Conservation (phyloP, 2,329 filamentous ascomycete genomes). For the Neonectria hederae region DNA sequence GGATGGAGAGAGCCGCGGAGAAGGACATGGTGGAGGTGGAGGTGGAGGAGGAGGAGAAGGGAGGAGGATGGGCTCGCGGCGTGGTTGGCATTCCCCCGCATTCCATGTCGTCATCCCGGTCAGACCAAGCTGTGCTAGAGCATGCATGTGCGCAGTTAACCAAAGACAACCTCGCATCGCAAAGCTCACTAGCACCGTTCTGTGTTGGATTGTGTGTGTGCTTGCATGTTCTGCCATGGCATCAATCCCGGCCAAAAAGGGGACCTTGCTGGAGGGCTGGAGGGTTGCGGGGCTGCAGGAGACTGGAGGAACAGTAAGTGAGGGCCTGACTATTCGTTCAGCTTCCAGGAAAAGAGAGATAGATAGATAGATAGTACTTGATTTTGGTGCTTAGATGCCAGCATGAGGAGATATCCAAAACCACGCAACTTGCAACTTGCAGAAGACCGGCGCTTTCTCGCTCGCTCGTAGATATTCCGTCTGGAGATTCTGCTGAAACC, state of each 20-base stretch:
- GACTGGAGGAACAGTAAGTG: neutral
- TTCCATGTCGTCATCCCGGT: slow-evolving; percentile 48
- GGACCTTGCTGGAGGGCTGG: neutral
- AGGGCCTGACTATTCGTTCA: neutral
- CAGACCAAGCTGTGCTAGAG: slow-evolving; percentile 37
- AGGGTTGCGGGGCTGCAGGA: neutral
- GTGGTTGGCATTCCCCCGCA: slow-evolving; percentile 44
- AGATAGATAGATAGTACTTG: neutral
- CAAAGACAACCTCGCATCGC: slow-evolving; percentile 32
- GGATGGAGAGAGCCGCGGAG: neutral
- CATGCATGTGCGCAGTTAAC: slow-evolving; percentile 29
- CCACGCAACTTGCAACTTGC: too few relatives aligned
- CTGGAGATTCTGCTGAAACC: slow-evolving; percentile 12
- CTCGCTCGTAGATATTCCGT: neutral
- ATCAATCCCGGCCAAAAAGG: slow-evolving; percentile 4
- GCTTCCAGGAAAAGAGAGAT: neutral
- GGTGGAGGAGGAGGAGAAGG: slow-evolving; percentile 6
- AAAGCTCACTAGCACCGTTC: slow-evolving; percentile 18
- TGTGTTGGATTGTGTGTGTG: neutral
- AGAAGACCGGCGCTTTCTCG: neutral
- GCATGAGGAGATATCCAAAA: neutral
- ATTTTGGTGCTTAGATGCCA: neutral
- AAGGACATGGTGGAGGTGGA: neutral
- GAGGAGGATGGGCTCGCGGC: slow-evolving; percentile 27
- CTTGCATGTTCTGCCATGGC: neutral